Evolutionary conservation across 2,329 filamentous ascomycete species (phyloP).

Genomic region (Leptosphaerulina australis): DNA sequence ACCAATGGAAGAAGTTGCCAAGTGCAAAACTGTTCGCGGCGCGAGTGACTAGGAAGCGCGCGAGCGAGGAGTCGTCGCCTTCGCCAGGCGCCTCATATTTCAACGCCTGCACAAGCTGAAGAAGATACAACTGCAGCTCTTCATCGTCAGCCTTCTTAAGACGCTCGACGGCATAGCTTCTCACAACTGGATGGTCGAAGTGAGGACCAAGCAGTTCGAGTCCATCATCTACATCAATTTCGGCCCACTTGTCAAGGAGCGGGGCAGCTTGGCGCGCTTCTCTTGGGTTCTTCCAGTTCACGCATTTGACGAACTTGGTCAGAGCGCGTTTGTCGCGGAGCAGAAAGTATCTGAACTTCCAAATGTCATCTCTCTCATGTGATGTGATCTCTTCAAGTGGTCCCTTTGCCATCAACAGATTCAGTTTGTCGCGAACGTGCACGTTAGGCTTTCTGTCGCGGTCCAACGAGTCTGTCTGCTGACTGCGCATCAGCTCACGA

Average conservation of each 20-base stretch:
- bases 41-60: conserved; percentile 84
- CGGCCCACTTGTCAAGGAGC: conserved; percentile 89
- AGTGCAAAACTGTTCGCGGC: conserved; percentile 88
- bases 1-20: conserved; percentile 97
- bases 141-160: conserved; percentile 91
- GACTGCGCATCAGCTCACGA: conserved; percentile 85
- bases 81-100: conserved; percentile 67
- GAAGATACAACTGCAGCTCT: conserved; percentile 85
- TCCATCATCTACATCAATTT: conserved; percentile 96
- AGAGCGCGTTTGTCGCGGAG: conserved; percentile 84
- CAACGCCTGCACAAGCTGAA: conserved; percentile 93
- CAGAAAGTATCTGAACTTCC: conserved; percentile 96
- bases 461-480: conserved; percentile 91
- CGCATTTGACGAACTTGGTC: conserved; percentile 97
- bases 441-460: conserved; percentile 95
- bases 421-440: conserved; percentile 91
- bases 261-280: conserved; percentile 90
- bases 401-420: conserved; percentile 87
- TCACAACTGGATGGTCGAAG: conserved; percentile 85
- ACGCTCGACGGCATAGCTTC: conserved; percentile 91
- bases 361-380: conserved; percentile 94
- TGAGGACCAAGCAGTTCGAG: conserved; percentile 90
- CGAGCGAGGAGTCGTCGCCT: conserved; percentile 83
- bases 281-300: conserved; percentile 85
- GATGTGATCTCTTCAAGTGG: conserved; percentile 86